Evolutionary conservation across 2,329 filamentous ascomycete genomes (phyloP), one percentile per base, ranked within the genome.

Genomic region (Aspergillus uvarum): DNA sequence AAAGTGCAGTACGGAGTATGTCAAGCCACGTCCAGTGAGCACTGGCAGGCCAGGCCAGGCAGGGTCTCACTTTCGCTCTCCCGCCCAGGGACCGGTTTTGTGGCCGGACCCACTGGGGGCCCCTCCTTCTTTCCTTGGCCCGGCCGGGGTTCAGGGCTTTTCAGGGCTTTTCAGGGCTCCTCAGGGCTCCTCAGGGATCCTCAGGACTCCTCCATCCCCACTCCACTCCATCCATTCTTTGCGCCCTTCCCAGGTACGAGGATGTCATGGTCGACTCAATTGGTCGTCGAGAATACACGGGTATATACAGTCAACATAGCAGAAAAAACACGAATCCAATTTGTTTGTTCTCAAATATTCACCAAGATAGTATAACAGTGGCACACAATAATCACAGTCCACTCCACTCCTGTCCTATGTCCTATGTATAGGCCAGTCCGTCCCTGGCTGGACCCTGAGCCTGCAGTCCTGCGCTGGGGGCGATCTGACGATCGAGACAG

Each of bases 401-500:
- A 35, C 11, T 16, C 32, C 32, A n/a, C n/a, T n/a, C n/a, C n/a
- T n/a, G n/a, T n/a, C n/a, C n/a, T n/a, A n/a, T 16, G 14, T 35
- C 11, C 32, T 35, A 35, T 35, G 38, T 44, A 44, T 44, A 44
- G 12, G 5, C 14, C 14, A 35, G 32, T 35, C 32, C 14, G 38
- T 53, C 51, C 32, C 21, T 16, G 51, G 32, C 51, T 53, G 38
- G 51, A 42, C 51, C 51, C 29, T 24, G 51, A 24, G 22, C 10
- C 21, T 42, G 51, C 38, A 16, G 38, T 29, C 19, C 35, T 32
- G 21, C 21, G 19, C 51, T 35, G 24, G 31, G 38, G 50, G 32
- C 32, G 51, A 52, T 52, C 51, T 42, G 51, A 53, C 51, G 51
- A 53, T 53, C 51, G 31, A 42, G 31, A 53, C 42, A 42, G 35